Conservation (phyloP, 495 filamentous ascomycete species). For the Cercophora sp. region DNA sequence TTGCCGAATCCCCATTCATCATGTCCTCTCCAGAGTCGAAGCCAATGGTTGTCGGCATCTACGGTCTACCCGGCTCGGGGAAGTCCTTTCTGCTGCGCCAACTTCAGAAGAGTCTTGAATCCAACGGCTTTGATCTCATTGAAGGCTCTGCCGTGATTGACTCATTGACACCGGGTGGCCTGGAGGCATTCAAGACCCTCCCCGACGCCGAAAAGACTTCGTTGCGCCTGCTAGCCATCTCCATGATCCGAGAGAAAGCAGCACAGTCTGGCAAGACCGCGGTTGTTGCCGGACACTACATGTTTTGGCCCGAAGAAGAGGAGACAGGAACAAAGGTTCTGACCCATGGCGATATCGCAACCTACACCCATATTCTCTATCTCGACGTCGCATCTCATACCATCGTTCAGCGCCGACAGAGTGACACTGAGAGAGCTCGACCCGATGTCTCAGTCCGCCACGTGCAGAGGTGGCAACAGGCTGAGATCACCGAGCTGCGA, state of each 20-base stretch:
- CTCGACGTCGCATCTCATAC: slow-evolving; percentile 41
- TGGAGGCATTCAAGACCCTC: slow-evolving; percentile 47
- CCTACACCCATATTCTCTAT: slow-evolving; percentile 61
- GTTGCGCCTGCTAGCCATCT: slow-evolving; percentile 48
- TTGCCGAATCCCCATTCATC: too few species aligned
- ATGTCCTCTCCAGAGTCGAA: slow-evolving; percentile 10
- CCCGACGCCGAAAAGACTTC: slow-evolving; percentile 35
- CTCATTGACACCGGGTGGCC: slow-evolving; percentile 45
- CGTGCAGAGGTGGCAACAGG: slow-evolving; percentile 50
- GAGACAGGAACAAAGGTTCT: slow-evolving; percentile 29
- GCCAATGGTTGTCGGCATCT: slow-evolving; percentile 53
- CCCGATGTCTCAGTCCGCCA: slow-evolving; percentile 33
- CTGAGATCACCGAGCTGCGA: slow-evolving; percentile 47
- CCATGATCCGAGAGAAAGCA: slow-evolving; percentile 29
- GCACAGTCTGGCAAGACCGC: slow-evolving; percentile 31
- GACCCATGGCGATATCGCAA: slow-evolving; percentile 46
- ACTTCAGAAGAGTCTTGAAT: slow-evolving; percentile 37
- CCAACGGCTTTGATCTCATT: slow-evolving; percentile 40
- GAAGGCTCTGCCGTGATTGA: slow-evolving; percentile 54
- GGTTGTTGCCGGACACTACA: slow-evolving; percentile 58
- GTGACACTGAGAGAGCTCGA: slow-evolving; percentile 41
- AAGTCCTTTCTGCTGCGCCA: slow-evolving; percentile 50
- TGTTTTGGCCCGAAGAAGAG: slow-evolving; percentile 53
- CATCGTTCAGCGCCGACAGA: slow-evolving; percentile 31
- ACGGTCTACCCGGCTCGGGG: slow-evolving; percentile 59